These are phyloP conservation scores for Penicillium oxalicum DNA, from an alignment of 2,329 filamentous ascomycete genomes.

Conservation along the genomic window DNA sequence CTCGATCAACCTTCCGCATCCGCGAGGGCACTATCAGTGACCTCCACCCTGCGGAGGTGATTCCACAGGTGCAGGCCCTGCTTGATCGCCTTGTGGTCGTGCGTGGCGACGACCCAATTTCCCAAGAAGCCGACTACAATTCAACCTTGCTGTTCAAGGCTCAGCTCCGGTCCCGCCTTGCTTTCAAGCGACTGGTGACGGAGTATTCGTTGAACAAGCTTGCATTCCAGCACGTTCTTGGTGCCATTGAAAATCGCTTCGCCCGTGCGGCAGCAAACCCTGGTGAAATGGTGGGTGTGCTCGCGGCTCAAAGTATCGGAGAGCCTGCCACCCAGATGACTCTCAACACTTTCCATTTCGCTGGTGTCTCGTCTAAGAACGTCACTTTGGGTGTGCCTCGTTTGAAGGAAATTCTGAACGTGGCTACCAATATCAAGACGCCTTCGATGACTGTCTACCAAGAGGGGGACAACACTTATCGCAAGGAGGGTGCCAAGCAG, in stretches of 20 bases:
- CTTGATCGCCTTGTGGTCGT: constrained; percentile 77
- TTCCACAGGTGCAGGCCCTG: constrained; percentile 69
- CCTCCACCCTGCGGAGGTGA: constrained; percentile 78
- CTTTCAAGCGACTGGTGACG: constrained; percentile 87
- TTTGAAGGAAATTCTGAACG: constrained; percentile 98
- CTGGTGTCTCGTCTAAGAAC: constrained; percentile 99
- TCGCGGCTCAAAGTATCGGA: constrained; percentile 96
- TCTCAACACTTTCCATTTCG: constrained; percentile 98
- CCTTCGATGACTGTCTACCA: constrained; percentile 94
- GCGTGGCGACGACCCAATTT: constrained; percentile 75
- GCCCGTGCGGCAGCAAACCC: constrained; percentile 78
- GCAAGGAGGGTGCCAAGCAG: constrained; percentile 74
- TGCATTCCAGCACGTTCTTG: constrained; percentile 86
- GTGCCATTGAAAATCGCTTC: constrained; percentile 85
- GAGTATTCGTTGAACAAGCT: constrained; percentile 81
- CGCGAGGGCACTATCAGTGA: constrained; percentile 82
- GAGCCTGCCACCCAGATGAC: constrained; percentile 99
- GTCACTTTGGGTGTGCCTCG: constrained; percentile 97
- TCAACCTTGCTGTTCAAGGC: constrained; percentile 91
- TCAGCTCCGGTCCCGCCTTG: constrained; percentile 77
- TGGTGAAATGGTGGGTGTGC: constrained; percentile 97
- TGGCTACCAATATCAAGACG: constrained; percentile 97
- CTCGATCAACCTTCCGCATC: constrained; percentile 85
- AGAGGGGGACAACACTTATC: constrained; percentile 52
- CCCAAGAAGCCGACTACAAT: constrained; percentile 77